Conservation (phyloP, 345 rosid species). For the Raphanus sativus region DNA sequence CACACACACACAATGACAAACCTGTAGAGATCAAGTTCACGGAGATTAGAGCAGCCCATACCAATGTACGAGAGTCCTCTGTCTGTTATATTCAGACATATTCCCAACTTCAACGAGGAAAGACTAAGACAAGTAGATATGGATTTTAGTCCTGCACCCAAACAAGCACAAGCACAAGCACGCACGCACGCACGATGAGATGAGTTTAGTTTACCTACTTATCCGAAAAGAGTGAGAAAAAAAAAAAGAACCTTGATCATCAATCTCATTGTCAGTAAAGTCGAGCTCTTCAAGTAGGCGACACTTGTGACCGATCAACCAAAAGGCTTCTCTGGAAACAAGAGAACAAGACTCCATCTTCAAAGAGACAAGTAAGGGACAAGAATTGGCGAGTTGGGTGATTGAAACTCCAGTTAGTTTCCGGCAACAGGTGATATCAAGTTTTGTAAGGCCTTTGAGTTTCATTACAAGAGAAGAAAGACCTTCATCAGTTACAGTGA, state of each 20-base stretch:
- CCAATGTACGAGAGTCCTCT: conserved; percentile 44
- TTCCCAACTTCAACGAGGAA: conserved; percentile 46
- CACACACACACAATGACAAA: too few species aligned
- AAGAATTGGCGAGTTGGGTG: conserved; percentile 42
- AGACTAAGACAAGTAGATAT: conserved; percentile 43
- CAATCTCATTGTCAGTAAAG: conserved; percentile 48
- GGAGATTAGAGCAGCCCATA: conserved; percentile 39
- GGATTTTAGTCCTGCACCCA: conserved; percentile 45
- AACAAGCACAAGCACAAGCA: not conserved
- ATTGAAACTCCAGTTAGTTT: conserved; percentile 44
- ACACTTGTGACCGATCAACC: conserved; percentile 49
- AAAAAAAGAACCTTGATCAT: conserved; percentile 41
- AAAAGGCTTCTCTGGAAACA: conserved; percentile 48
- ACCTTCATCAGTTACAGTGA: conserved; percentile 45
- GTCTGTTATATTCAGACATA: conserved; percentile 47
- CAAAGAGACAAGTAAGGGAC: conserved; percentile 44
- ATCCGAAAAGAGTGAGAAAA: not conserved
- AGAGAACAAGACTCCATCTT: conserved; percentile 55
- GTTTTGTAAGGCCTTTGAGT: conserved; percentile 42
- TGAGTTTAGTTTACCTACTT: not conserved
- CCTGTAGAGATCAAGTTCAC: conserved; percentile 50
- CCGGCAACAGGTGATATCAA: conserved; percentile 53
- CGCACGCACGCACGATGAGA: conserved; percentile 8
- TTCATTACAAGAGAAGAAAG: conserved; percentile 41
- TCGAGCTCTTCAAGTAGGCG: conserved; percentile 46